Evolutionary conservation across 108 stramenopile genomes (phyloP), one percentile per base, ranked within the genome.

Genomic region (Skeletonema potamos): DNA sequence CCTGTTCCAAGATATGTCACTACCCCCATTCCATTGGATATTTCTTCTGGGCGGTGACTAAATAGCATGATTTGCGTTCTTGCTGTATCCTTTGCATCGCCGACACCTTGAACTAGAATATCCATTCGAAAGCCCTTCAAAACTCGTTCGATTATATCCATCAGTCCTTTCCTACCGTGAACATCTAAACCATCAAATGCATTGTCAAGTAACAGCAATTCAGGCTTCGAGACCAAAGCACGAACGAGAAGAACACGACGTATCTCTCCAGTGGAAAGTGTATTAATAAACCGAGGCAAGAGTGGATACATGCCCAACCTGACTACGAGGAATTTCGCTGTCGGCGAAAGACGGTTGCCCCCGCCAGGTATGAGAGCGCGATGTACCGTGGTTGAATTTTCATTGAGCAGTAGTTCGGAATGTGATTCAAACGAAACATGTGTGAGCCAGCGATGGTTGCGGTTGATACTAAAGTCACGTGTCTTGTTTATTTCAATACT

Each of bases 121-220:
- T 87, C 87, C 62, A 77, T 76, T 12, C 74, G 68, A 70, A 91
- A 93, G n/a, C 92, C 92, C 18, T 39, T 28, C 51, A 89, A 37
- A 6, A 87, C 89, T 54, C 84, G 65, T 11, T 82, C 71, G 7
- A 91, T 73, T 26, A 91, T 62, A 20, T 89, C 83, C 18, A 66
- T 56, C 51, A 91, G 62, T 11, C 74, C 78, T 13, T 66, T 33
- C 20, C 89, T 69, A 6, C 84, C 85, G 27, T 76, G 62, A 18
- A 84, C 78, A 81, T 93, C 92, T 33, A 91, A 76, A 4, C 92
- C 92, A 73, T 93, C 92, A 80, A 88, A 88, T 27, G 89, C 87
- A 77, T 93, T 91, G 74, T 93, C 92, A 15, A 93, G 59, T 36
- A 93, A 29, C 61, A 93, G 62, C 33, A 93, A 56, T 39, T 60